Evolutionary conservation across 1,284 basidiomycete species (phyloP), one percentile per base, ranked within the genome.

Genomic region (Flammula alnicola): DNA sequence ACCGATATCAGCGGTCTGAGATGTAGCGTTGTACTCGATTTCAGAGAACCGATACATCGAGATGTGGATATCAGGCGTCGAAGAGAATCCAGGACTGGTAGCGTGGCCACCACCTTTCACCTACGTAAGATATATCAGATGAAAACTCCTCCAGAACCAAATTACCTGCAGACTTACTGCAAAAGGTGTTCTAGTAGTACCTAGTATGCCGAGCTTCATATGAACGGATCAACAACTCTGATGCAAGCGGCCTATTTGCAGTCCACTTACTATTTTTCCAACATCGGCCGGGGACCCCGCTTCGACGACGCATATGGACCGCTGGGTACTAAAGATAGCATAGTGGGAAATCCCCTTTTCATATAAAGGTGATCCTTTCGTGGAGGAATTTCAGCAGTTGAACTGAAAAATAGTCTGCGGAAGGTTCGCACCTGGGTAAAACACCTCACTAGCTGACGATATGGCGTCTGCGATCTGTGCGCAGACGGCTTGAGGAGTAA

Each of bases 51-150:
- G 68, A 20, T 54, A 61, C 80, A 86, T 77, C 2, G 77, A 63
- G 44, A 86, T 79, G 0, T 79, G 80, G 1, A 86, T 72, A 4
- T 81, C 82, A 0, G 59, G 57, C 2, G 83, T 83, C 0, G 80
- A 82, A 2, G 79, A 74, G 52, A 80, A 80, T 1, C 73, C 74
- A 0, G 70, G 73, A 53, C 81, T 82, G 4, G 67, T 52, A 3
- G 75, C 56, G 53, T 83, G 80, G 0, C 83, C 83, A 1, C 75
- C 77, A 5, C 79, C 74, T 60, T 80, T 80, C 17, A 85, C 73
- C 80, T 44, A 10, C 3, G 8, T 37, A 6, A 26, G n/a, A n/a
- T n/a, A 14, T 3, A 26, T 12, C 17, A 36, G 32, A 29, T 11
- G 19, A 16, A 11, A 17, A 14, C 14, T 26, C 10, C 7, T 26